These are phyloP conservation scores for Patellifolia procumbens DNA, from an alignment of 179 eudicot species.

Conservation along the genomic window DNA sequence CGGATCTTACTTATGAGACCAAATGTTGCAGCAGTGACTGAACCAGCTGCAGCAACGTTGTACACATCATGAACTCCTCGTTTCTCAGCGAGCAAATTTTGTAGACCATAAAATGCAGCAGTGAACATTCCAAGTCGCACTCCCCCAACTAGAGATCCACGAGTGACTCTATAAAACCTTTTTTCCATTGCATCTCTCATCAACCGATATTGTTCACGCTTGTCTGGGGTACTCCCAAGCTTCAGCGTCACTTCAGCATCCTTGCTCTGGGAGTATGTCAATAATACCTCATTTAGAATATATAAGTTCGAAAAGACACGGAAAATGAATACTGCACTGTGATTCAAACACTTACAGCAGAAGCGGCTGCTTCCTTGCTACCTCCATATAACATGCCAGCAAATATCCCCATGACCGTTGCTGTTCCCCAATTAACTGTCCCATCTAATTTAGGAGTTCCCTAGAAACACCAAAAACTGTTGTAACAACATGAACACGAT, in stretches of 20 bases:
- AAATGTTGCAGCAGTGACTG: conserved; percentile 93
- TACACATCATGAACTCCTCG: conserved; percentile 85
- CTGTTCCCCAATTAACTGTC: conserved; percentile 88
- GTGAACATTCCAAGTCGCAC: conserved; percentile 92
- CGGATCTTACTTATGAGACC: conserved; percentile 78
- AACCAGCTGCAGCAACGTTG: conserved; percentile 84
- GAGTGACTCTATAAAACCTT: conserved; percentile 77
- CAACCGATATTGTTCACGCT: conserved; percentile 88
- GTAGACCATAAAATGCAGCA: conserved; percentile 84
- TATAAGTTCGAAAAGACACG: background rate
- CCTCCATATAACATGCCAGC: conserved; percentile 96
- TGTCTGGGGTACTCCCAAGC: conserved; percentile 98
- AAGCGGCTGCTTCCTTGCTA: conserved; percentile 95
- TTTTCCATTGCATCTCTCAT: conserved; percentile 99
- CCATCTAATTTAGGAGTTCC: conserved; percentile 50
- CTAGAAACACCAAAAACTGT: conserved; percentile 25
- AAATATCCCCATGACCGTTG: conserved; percentile 86
- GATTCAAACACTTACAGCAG: conserved; percentile 61
- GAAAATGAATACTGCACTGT: background rate
- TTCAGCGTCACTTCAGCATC: conserved; percentile 96
- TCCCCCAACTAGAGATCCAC: conserved; percentile 94
- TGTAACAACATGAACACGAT: conserved; percentile 1
- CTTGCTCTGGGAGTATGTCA: conserved; percentile 62
- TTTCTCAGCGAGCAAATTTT: conserved; percentile 73
- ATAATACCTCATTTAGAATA: conserved; percentile 4